These are phyloP conservation scores for Cytospora piceae DNA, from an alignment of 2,329 filamentous ascomycete genomes.

Conservation along the genomic window DNA sequence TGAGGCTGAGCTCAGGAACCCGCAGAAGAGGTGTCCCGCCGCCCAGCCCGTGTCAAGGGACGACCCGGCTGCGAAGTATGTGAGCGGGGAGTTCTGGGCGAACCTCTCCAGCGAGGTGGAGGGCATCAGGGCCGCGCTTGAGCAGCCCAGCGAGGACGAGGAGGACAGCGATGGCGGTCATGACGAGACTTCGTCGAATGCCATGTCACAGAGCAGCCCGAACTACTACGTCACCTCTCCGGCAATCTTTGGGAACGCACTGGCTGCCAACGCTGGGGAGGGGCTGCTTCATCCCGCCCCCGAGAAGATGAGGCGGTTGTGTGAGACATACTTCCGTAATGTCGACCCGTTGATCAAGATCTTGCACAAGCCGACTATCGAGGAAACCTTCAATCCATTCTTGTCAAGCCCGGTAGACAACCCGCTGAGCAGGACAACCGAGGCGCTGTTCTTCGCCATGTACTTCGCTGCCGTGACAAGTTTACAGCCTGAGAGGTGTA, in stretches of 20 bases:
- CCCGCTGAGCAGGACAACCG: constrained; percentile 32
- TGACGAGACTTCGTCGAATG: constrained; percentile 40
- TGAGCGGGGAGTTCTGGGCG: constrained; percentile 50
- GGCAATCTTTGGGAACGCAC: constrained; percentile 19
- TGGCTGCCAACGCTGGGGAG: neutral
- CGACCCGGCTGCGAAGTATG: constrained; percentile 38
- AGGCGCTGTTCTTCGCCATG: constrained; percentile 48
- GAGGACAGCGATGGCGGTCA: constrained; percentile 28
- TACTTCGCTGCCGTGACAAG: constrained; percentile 48
- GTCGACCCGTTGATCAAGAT: constrained; percentile 51
- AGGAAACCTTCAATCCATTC: constrained; percentile 37
- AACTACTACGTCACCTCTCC: constrained; percentile 13
- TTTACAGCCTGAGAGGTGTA: constrained; percentile 39
- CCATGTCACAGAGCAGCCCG: constrained; percentile 25
- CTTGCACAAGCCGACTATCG: constrained; percentile 47
- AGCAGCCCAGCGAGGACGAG: constrained; percentile 46
- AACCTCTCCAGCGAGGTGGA: constrained; percentile 50
- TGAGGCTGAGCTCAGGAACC: constrained; percentile 16
- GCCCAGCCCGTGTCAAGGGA: constrained; percentile 19
- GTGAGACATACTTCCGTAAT: constrained; percentile 43
- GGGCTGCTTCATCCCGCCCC: constrained; percentile 42
- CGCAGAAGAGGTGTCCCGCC: constrained; percentile 23
- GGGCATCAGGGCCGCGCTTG: constrained; percentile 48
- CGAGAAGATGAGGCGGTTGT: constrained; percentile 44
- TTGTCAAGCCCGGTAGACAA: constrained; percentile 33